Percentiles rank a stretch among this genome's conserved stretches.
Conservation (phyloP, 495 filamentous ascomycete genomes). For the Daldinia bambusicola region DNA sequence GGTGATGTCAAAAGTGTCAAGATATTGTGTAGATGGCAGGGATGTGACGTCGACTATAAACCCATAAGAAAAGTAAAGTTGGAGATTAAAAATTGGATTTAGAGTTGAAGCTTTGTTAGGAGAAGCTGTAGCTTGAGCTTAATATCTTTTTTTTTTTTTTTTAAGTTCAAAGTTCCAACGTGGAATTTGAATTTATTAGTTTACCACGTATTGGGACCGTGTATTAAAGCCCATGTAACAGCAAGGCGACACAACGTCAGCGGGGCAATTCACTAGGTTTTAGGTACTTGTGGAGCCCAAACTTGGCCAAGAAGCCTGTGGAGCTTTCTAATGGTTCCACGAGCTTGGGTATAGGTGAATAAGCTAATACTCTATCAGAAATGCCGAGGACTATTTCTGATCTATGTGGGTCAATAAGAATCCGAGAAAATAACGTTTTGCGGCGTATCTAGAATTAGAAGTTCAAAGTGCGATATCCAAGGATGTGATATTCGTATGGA, state of each 20-base stretch:
- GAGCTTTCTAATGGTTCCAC: no score
- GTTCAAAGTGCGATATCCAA: slow-evolving; percentile 10
- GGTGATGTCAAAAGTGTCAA: slow-evolving; percentile 22
- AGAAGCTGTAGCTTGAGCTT: slow-evolving; percentile 19
- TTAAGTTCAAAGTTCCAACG: slow-evolving; percentile 18
- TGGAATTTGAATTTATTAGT: slow-evolving; percentile 22
- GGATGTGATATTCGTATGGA: background rate
- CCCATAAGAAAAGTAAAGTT: background rate
- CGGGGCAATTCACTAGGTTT: slow-evolving; percentile 25
- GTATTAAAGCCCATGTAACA: no score
- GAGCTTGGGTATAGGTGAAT: slow-evolving; percentile 24
- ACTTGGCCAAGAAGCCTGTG: background rate
- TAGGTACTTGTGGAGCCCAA: background rate
- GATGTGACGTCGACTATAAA: slow-evolving; percentile 21
- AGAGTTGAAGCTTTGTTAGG: slow-evolving; percentile 2
- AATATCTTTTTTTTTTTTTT: no score
- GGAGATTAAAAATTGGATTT: slow-evolving; percentile 9
- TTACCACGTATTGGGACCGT: slow-evolving; percentile 28
- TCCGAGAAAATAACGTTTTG: background rate
- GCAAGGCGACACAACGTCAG: slow-evolving; percentile 39
- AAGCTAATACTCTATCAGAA: slow-evolving; percentile 13
- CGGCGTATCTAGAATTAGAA: slow-evolving; percentile 33
- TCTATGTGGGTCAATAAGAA: background rate
- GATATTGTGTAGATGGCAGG: slow-evolving; percentile 13
- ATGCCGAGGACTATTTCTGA: slow-evolving; percentile 4